Base-by-base conservation (phyloP, 1,139 yeast genomes). In the Magnusiomyces sp. region DNA sequence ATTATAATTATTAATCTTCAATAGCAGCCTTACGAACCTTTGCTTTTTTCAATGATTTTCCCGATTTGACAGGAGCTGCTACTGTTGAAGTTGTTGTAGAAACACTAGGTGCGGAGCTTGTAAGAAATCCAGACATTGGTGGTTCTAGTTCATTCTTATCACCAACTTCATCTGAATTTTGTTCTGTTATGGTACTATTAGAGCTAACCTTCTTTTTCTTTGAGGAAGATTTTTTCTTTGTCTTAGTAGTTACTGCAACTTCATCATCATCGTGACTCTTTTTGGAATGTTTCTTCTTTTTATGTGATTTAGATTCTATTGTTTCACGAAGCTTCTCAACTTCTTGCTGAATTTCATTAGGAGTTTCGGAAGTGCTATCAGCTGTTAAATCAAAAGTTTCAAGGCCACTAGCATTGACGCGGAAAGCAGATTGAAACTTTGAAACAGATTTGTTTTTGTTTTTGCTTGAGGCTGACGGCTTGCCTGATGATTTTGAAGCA, bases 301-400 rank as follows among this genome's bases (percentile, higher is more conserved):
- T 33, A 13, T 32, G 19, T 41, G 44, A 40, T 45, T 33, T 50
- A 36, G 44, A 23, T 36, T 44, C 47, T 20, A 59, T 52, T 46
- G 56, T 54, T 23, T 54, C 50, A 20, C 64, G 56, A 41, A 62
- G 54, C 41, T 53, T 53, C 38, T 59, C 59, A 14, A 59, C 54
- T 34, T 59, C 63, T 29, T 48, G 47, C 10, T 48, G 43, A 10
- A 47, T 45, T 10, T 20, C 45, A 27, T 19, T 16, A n/a, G 52
- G 50, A 23, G 29, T 23, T 23, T 23, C 29, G 7, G 4, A 5
- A 23, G 4, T 23, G 7, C 6, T 23, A 23, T 23, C 29, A 3
- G 50, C 37, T 17, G 46, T 47, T 20, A 52, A 34, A 44, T 54
- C 55, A 43, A 50, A 50, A 17, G 49, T 53, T 9, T 53, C 55